Percentiles rank a stretch among this genome's conserved stretches.
Evolutionary conservation across 768 basidiomycete genomes (phyloP).

Genomic region (Podaxis pistillaris): DNA sequence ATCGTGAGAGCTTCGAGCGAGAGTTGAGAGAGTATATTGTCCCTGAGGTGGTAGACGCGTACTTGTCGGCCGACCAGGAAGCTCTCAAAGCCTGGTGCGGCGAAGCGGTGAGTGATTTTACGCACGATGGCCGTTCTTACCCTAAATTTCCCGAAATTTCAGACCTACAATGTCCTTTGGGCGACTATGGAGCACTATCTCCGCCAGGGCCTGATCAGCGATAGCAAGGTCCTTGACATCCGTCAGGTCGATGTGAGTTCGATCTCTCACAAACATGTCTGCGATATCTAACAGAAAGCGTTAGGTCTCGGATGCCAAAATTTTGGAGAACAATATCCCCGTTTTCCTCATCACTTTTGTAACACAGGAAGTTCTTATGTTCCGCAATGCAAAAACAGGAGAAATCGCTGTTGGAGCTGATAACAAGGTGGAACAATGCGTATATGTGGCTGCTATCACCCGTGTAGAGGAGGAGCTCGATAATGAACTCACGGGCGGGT

Average conservation of each 20-base stretch:
- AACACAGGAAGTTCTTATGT: constrained; percentile 91
- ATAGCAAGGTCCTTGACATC: constrained; percentile 95
- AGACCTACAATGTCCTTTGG: constrained; percentile 99
- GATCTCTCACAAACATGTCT: not conserved
- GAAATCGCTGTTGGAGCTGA: constrained; percentile 87
- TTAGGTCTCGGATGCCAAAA: constrained; percentile 81
- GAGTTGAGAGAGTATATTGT: constrained; percentile 96
- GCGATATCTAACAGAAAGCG: not conserved
- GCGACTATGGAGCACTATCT: constrained; percentile 96
- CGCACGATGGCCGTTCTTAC: not conserved
- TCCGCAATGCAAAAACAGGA: constrained; percentile 86
- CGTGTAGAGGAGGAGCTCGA: constrained; percentile 84
- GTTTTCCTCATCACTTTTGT: constrained; percentile 90
- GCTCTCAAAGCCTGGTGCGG: constrained; percentile 88
- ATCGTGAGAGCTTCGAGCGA: constrained; percentile 80
- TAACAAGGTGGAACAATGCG: constrained; percentile 89
- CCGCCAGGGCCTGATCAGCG: constrained; percentile 85
- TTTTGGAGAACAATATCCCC: constrained; percentile 87
- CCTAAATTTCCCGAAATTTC: not conserved
- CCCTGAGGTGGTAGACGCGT: constrained; percentile 96
- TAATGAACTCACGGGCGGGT: constrained; percentile 94
- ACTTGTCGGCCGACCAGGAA: constrained; percentile 86
- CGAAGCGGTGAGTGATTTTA: constrained; percentile 71
- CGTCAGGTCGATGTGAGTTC: constrained; percentile 89
- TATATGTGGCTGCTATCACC: constrained; percentile 90